Evolutionary conservation across 805 yeast genomes (phyloP), one percentile per base, ranked within the genome.

Genomic region (Candida nemodendra): DNA sequence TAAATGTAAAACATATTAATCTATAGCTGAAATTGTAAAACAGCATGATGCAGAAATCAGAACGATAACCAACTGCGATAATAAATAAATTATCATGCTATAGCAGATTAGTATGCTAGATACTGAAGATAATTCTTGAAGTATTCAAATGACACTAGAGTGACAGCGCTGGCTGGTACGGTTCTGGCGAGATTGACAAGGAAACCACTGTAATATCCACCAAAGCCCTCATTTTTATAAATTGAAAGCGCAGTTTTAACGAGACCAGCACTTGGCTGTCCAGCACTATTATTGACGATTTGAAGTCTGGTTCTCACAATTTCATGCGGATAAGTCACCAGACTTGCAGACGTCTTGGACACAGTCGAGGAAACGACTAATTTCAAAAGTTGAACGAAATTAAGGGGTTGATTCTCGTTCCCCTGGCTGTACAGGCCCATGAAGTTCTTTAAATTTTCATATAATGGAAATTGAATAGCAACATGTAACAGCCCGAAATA

Each of bases 81-180:
- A n/a, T n/a, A n/a, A n/a, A n/a, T n/a, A n/a, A n/a, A n/a, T n/a
- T n/a, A n/a, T n/a, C n/a, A n/a, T n/a, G n/a, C n/a, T n/a, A n/a
- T n/a, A n/a, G n/a, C n/a, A n/a, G n/a, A n/a, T n/a, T n/a, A n/a
- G n/a, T n/a, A n/a, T n/a, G n/a, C n/a, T n/a, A n/a, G n/a, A n/a
- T n/a, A 30, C 39, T 62, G 54, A 4, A 81, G 65, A 53, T 75
- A 76, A 27, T 72, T 69, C 57, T 78, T 79, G 59, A 84, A 74
- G 58, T 82, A 84, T 57, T 93, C 99, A 61, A 86, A 93, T 19
- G 95, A 85, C 8, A 91, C 89, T 50, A 93, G 69, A 2, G 99
- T 93, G n/a, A 91, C 87, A 1, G 97, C 97, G 50, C 89, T 78
- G 1, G 96, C 90, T 3, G 99, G 99, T 0, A 91, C 87, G 0